Base-by-base conservation (phyloP, 2,329 filamentous ascomycete genomes). In the Xylariaceae sp. region DNA sequence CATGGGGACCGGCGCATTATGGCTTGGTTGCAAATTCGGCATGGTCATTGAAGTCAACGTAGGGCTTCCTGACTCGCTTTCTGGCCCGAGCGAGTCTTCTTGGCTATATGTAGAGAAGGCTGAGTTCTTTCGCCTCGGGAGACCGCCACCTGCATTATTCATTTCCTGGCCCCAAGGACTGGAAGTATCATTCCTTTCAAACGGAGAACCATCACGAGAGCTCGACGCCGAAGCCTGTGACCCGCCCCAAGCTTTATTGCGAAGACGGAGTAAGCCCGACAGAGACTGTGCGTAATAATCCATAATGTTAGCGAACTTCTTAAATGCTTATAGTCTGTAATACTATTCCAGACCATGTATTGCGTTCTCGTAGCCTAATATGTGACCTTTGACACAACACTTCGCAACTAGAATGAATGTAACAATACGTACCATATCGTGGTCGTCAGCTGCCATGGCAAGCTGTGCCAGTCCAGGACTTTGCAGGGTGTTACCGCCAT, bases 401-500 rank as follows among this genome's bases (percentile, higher is more conserved):
- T 28, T 28, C 7, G 22, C 22, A 28, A 28, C 22, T 28, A 4
- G 7, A 28, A 4, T 28, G 22, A 28, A 28, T 28, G 22, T 28
- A 28, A 28, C 4, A 28, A 28, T 28, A 28, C 22, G 22, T 28
- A 28, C 22, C 81, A 94, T 88, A 53, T 90, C 86, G 48, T 81
- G 78, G 49, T 90, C 84, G 44, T 83, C 83, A 2, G 76, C 76
- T 79, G 74, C 79, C 77, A 78, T 81, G 1, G 89, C 87, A 19
- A 96, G 74, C 66, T 96, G 88, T 1, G 88, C 87, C 19, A 96
- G 75, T 0, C 88, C 88, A 0, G 90, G 88, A 59, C 86, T 90
- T 31, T 84, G 77, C 2, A 90, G 63, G 0, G 77, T 71, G 51
- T 67, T 73, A 33, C 62, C 63, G 39, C 74, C 81, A 51, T 76